These are phyloP conservation scores for Alternaria sp. DNA, from an alignment of 2,329 filamentous ascomycete species.

Conservation along the genomic window DNA sequence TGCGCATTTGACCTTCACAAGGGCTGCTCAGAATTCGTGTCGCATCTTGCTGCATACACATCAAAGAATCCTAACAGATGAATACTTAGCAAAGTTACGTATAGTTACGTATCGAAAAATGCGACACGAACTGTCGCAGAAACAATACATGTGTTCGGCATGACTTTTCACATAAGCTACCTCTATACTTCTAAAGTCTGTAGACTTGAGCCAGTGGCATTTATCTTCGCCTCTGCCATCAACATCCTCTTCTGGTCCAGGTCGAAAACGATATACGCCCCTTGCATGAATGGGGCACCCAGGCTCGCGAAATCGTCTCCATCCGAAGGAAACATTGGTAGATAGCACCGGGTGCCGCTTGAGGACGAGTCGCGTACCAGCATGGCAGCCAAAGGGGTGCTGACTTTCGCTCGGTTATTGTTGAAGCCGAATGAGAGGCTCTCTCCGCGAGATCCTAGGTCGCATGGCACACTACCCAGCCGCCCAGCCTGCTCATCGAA, in stretches of 20 bases:
- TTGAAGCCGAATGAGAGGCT: neutral
- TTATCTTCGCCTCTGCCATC: neutral
- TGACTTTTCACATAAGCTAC: neutral
- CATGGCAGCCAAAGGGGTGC: neutral
- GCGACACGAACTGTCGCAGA: neutral
- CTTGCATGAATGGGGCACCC: neutral
- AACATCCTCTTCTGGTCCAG: neutral
- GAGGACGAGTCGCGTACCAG: neutral
- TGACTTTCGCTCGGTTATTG: neutral
- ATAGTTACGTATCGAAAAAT: too few species aligned
- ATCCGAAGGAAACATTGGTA: neutral
- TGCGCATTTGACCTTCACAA: neutral
- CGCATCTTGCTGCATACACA: neutral
- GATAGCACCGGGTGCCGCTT: neutral
- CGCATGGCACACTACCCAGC: neutral
- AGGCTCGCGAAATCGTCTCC: neutral
- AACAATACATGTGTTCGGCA: neutral
- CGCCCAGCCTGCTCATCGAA: neutral
- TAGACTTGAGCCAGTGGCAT: neutral
- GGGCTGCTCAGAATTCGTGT: neutral
- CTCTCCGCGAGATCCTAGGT: neutral
- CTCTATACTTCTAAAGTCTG: neutral
- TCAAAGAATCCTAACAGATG: neutral
- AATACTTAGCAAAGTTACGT: accelerated
- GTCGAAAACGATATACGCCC: neutral